These are phyloP conservation scores for Casaregolazyma suthepensis DNA, from an alignment of 1,139 yeast species.

Conservation along the genomic window DNA sequence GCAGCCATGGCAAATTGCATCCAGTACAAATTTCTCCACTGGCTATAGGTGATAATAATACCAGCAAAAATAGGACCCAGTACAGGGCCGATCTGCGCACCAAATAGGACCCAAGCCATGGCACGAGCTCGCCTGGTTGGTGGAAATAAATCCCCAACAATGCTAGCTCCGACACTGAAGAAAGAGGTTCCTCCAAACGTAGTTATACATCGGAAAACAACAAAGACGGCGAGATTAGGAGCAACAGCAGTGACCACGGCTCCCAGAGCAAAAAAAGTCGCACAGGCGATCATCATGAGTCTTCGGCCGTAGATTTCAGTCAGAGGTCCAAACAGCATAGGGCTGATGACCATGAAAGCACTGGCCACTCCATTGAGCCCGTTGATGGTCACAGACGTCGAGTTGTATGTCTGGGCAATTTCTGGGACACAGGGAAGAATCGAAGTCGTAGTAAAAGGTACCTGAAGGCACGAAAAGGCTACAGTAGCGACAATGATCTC, in stretches of 20 bases:
- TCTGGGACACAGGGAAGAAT: constrained; percentile 13
- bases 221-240: constrained; percentile 46
- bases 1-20: constrained; percentile 48
- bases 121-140: constrained; percentile 69
- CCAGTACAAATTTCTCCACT: constrained; percentile 34
- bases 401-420: constrained; percentile 10
- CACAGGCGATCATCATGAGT: constrained; percentile 38
- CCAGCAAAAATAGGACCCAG: constrained; percentile 81
- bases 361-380: constrained; percentile 18
- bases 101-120: constrained; percentile 71
- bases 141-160: constrained; percentile 66
- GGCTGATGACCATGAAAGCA: constrained; percentile 46
- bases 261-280: constrained; percentile 33
- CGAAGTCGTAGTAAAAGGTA: constrained; percentile 14
- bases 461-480: constrained; percentile 12
- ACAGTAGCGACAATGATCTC: constrained; percentile 10
- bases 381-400: constrained; percentile 7
- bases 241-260: constrained; percentile 41
- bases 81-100: constrained; percentile 74
- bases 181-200: constrained; percentile 51
- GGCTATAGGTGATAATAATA: constrained; percentile 48
- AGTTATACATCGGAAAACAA: constrained; percentile 40
- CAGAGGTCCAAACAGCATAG: constrained; percentile 44
- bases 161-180: constrained; percentile 80
- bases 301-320: constrained; percentile 47